Evolutionary conservation across 2,329 filamentous ascomycete genomes (phyloP).

Genomic region (Alternaria rosae): DNA sequence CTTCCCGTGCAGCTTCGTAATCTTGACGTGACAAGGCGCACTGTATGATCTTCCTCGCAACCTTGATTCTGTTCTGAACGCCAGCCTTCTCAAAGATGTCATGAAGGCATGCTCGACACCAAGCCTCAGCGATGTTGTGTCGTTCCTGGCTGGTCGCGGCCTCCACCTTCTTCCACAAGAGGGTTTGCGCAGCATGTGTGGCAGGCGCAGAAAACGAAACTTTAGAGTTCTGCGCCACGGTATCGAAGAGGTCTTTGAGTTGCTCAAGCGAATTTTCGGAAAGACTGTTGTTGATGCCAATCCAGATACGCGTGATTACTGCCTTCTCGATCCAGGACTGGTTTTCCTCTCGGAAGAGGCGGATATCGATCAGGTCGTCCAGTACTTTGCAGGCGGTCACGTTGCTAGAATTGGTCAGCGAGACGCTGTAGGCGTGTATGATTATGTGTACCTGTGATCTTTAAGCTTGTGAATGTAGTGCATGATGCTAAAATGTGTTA

Average conservation of each 20-base stretch:
- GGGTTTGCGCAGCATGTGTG: conserved; percentile 71
- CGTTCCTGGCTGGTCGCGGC: conserved; percentile 61
- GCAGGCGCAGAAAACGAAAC: conserved; percentile 64
- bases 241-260: conserved; percentile 56
- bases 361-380: conserved; percentile 68
- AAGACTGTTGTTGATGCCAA: conserved; percentile 61
- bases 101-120: conserved; percentile 76
- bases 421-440: not conserved
- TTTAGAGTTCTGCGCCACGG: conserved; percentile 56
- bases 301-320: conserved; percentile 72
- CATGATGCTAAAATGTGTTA: conserved; percentile 57
- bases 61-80: conserved; percentile 70
- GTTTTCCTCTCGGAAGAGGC: conserved; percentile 61
- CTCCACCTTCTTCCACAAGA: conserved; percentile 85
- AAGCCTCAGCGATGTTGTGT: conserved; percentile 66
- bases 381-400: conserved; percentile 58
- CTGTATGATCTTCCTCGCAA: conserved; percentile 75
- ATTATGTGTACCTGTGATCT: conserved; percentile 36
- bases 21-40: conserved; percentile 70
- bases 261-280: conserved; percentile 45
- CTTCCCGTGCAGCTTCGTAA: conserved; percentile 60
- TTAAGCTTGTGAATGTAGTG: conserved; percentile 73
- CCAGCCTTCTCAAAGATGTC: conserved; percentile 71
- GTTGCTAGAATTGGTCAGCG: conserved; percentile 35
- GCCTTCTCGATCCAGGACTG: conserved; percentile 72